Base-by-base conservation (phyloP, 345 rosid genomes). In the Noccaea caerulescens region DNA sequence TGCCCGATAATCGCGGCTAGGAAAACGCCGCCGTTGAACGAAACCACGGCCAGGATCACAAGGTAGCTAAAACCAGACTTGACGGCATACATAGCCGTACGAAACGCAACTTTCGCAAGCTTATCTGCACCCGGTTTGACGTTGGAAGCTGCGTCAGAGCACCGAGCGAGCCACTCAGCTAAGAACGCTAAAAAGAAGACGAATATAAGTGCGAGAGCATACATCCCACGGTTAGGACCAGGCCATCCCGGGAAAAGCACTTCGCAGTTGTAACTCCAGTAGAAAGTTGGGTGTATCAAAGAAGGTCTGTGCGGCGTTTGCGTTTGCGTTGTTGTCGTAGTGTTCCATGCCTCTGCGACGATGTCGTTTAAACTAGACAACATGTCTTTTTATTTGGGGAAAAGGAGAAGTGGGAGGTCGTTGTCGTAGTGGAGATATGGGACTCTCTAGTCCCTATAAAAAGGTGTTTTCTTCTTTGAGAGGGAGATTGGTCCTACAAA, bases 221-320 rank as follows among this genome's bases (percentile, higher is more conserved):
- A 93, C 98, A 85, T 93, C 23, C 78, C 78, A 2, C 79, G 47
- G 72, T 61, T 77, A 8, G 84, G 71, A 49, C 84, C 93, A 8
- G 98, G 98, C 98, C 98, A 92, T 5, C 91, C 86, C 2, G 75
- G 33, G 80, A 92, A 92, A 53, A 86, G 89, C 61, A 92, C 57
- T 70, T 80, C 72, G 4, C 87, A 47, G 42, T 49, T 77, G 69
- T 88, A 84, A 27, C 98, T 88, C 98, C 94, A 92, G 58, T 33
- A 86, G 78, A 92, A 88, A 20, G 82, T 43, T 77, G 49, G 79
- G 67, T 78, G 93, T 68, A 52, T 10, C 62, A 76, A 32, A 57
- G 78, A 61, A 5, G 80, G 80, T 47, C 71, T 63, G 2, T 69
- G 80, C 1, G 67, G 72, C 25, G 73, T 53, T 18, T 34, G 69